Evolutionary conservation across 139 green algal species (phyloP), one percentile per base, ranked within the genome.

Genomic region (Chara braunii): DNA sequence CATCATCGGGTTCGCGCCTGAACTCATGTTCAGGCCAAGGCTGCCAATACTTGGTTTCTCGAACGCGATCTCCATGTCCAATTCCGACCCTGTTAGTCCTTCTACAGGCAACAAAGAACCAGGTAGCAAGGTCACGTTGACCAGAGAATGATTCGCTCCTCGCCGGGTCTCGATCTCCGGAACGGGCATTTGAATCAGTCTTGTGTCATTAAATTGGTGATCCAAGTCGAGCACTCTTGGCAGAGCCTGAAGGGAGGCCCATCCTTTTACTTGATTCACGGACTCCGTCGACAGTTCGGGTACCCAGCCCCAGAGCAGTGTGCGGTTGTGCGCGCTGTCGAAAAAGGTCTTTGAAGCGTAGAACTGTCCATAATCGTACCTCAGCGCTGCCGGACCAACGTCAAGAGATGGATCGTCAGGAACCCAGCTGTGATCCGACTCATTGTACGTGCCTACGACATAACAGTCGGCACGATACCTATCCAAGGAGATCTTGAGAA

Each of bases 321-420:
- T 18, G 22, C 63, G 63, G 4, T 23, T 11, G 3, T 2, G 37
- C 2, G 32, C 12, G 3, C 52, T 22, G 54, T 72, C 63, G 50
- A 56, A 72, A 32, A 72, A 72, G n/a, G 63, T 56, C 36, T 70
- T 70, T 2, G 63, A 72, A 26, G 63, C 63, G 57, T 72, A 72
- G 51, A 69, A 70, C 51, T 63, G 43, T 7, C 63, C 63, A 9
- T 51, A 43, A 24, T 72, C 63, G 53, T 72, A 72, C 40, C 18
- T 18, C 40, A 18, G 40, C 18, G 40, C 40, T 48, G 40, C 18
- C 40, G 40, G 18, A 18, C n/a, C n/a, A 12, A 70, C 51, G 14
- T 69, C 61, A 18, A 29, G 24, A 9, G 18, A 2, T 7, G 61
- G n/a, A 32, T 70, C 51, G 2, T 53, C n/a, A 24, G 51, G 8